Evolutionary conservation across 2,329 filamentous ascomycete species (phyloP), one percentile per base, ranked within the genome.

Genomic region (Colletotrichum nymphaeae): DNA sequence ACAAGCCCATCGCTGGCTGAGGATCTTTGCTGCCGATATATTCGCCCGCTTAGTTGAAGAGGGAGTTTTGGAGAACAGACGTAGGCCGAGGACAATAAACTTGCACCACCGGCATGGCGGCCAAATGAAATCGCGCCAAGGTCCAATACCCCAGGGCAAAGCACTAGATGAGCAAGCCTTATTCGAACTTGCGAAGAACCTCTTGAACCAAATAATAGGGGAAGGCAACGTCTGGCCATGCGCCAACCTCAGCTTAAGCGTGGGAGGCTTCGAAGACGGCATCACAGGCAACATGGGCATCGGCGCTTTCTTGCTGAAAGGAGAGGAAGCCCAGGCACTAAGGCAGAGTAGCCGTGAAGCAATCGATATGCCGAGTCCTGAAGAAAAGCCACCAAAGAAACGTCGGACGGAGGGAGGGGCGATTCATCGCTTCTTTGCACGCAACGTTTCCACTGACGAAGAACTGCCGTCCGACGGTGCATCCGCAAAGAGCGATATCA

Each of bases 231-330:
- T 94, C 19, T 98, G 95, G 95, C 97, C 97, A 7, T 98, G 97
- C 80, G 88, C 91, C n/a, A 97, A 98, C 79, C 86, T 99, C 9
- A 97, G 94, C 71, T 84, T 98, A 58, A 95, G 93, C 75, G 94
- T 98, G 28, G 92, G 91, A n/a, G 95, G 95, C 0, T 98, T 98
- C 76, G 95, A 98, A 81, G 95, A 98, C 76, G 94, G 94, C 2
- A 86, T 96, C 71, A 91, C 88, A 53, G 93, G 94, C 5, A 98
- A 98, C 79, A 92, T 92, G 86, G 94, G 93, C 42, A 98, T 99
- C 76, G 93, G 93, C 57, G 88, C 90, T 1, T 98, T 98, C 79
- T 86, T 99, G n/a, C 86, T 98, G 30, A 93, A 93, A 83, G 92
- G 92, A 46, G 90, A 93, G 46, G 91, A 92, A 79, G 90, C 90